Conservation (phyloP, 495 filamentous ascomycete genomes). For the Daldinia caldariorum region DNA sequence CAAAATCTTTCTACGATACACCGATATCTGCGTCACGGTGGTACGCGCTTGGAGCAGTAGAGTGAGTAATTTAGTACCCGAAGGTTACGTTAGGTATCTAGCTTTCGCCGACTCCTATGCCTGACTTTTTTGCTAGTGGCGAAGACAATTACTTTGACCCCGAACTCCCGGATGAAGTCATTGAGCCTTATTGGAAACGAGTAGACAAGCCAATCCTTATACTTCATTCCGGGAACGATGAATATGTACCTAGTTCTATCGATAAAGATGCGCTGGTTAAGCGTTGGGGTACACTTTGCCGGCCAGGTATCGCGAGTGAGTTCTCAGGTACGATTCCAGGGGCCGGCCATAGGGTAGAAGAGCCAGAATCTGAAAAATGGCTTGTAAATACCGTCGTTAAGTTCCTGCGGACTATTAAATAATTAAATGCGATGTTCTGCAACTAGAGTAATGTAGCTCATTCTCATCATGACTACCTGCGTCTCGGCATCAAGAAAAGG, state of each 20-base stretch:
- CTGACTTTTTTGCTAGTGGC: constrained; percentile 55
- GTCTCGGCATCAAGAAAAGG: not conserved
- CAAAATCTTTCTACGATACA: constrained; percentile 56
- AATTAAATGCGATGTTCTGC: not conserved
- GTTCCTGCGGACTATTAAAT: constrained; percentile 51
- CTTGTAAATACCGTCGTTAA: constrained; percentile 50
- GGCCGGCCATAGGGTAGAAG: constrained; percentile 55
- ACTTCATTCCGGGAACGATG: constrained; percentile 77
- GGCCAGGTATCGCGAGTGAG: constrained; percentile 51
- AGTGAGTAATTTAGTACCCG: constrained; percentile 47
- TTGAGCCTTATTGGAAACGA: constrained; percentile 71
- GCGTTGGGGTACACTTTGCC: constrained; percentile 64
- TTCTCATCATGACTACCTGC: not conserved
- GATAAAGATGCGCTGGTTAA: constrained; percentile 72
- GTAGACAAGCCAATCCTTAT: constrained; percentile 66
- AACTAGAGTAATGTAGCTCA: not conserved
- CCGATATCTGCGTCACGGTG: constrained; percentile 76
- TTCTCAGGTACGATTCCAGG: constrained; percentile 56
- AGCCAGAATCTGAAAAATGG: constrained; percentile 49
- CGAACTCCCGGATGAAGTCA: constrained; percentile 69
- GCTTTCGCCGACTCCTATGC: not conserved
- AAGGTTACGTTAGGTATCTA: no score
- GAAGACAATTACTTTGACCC: constrained; percentile 92
- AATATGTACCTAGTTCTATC: constrained; percentile 69
- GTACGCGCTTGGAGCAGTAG: constrained; percentile 68